Conservation (phyloP, 208 protist genomes). For the Trypanosoma boissoni region DNA sequence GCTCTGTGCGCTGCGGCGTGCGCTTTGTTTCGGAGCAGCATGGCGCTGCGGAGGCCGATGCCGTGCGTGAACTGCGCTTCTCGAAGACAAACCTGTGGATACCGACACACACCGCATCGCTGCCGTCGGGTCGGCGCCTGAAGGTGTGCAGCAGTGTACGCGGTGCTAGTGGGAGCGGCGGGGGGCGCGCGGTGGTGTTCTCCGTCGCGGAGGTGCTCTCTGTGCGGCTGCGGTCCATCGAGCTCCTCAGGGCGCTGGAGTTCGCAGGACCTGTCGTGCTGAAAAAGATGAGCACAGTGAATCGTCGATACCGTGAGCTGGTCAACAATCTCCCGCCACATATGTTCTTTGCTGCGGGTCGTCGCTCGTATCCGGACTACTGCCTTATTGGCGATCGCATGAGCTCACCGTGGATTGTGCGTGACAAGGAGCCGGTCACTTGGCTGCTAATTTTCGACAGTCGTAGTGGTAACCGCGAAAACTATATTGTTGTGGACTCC, state of each 20-base stretch:
- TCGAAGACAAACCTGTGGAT: constrained; percentile 14
- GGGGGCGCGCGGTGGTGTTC: constrained; percentile 32
- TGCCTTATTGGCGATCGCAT: constrained; percentile 40
- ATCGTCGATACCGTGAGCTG: constrained; percentile 49
- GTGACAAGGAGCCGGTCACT: constrained; percentile 40
- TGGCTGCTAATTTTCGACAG: constrained; percentile 62
- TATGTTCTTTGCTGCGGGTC: constrained; percentile 46
- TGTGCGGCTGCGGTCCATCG: constrained; percentile 52
- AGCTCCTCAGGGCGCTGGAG: constrained; percentile 67
- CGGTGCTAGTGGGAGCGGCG: no score
- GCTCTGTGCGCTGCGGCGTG: constrained; percentile 54
- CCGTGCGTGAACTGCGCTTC: constrained; percentile 34
- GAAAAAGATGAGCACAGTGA: constrained; percentile 71
- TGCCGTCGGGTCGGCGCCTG: constrained; percentile 1
- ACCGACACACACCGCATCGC: constrained; percentile 7
- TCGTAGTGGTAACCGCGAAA: constrained; percentile 46
- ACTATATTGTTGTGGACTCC: constrained; percentile 45
- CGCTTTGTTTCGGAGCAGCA: constrained; percentile 45
- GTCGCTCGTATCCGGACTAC: constrained; percentile 73
- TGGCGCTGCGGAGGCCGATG: constrained; percentile 30
- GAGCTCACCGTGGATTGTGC: constrained; percentile 65
- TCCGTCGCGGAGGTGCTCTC: constrained; percentile 46
- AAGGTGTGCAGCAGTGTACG: constrained; percentile 15
- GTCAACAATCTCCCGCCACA: constrained; percentile 67
- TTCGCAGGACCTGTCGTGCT: constrained; percentile 56